A percentile compares a stretch with the other conserved stretches of the same genome.
phyloP scores from a whole-genome alignment of 169 alveolate species.

The Plasmodium yoelii region DNA sequence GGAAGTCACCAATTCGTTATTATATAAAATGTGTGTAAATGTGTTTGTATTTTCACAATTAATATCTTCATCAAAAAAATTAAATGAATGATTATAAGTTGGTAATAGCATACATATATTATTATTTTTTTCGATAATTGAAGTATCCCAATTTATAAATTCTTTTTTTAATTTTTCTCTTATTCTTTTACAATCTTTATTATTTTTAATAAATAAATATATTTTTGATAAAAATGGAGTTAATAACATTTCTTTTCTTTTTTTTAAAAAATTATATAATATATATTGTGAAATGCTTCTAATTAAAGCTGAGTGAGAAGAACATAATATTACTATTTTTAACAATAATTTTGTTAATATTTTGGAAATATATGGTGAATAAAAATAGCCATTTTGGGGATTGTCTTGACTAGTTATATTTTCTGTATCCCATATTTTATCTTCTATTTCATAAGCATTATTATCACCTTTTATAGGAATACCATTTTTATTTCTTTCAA shows the following conservation, averaged over 20 bases:
- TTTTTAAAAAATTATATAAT: conserved; percentile 24
- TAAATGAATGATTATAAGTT: conserved; percentile 36
- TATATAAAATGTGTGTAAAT: conserved; percentile 28
- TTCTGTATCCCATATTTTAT: not conserved
- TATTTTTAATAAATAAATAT: conserved; percentile 41
- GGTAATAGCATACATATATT: conserved; percentile 39
- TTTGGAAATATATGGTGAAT: conserved; percentile 28
- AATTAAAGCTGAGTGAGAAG: conserved; percentile 56
- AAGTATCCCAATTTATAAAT: conserved; percentile 31
- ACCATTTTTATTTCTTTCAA: no score
- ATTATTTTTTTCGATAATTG: not conserved
- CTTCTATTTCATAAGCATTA: not conserved
- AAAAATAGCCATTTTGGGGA: conserved; percentile 5
- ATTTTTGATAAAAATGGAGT: conserved; percentile 27
- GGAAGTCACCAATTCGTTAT: conserved; percentile 39
- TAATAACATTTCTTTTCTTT: not conserved
- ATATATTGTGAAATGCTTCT: conserved; percentile 53
- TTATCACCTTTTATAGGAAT: not conserved
- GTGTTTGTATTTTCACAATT: conserved; percentile 27
- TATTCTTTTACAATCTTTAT: conserved; percentile 64
- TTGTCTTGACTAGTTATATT: not conserved
- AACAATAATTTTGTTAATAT: conserved; percentile 5
- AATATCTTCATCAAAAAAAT: conserved; percentile 35
- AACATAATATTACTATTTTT: conserved; percentile 22
- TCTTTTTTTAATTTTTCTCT: conserved; percentile 30